Conservation (phyloP, 495 filamentous ascomycete genomes). For the Annulohypoxylon stygium region DNA sequence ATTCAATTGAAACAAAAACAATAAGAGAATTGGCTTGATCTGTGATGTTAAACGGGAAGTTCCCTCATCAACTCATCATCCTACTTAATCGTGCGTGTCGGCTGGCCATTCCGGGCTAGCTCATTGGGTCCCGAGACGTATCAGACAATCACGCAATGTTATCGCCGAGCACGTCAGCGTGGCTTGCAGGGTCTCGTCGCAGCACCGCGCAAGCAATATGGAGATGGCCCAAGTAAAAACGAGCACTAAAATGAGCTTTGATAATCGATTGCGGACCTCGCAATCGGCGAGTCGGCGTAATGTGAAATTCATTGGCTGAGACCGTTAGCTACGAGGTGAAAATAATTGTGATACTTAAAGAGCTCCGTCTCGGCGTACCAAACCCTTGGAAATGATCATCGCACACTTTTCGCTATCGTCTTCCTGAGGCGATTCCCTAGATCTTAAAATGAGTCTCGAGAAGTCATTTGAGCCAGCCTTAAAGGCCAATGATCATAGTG, state of each 20-base stretch:
- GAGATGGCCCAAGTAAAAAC: constrained; percentile 12
- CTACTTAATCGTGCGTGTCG: background rate
- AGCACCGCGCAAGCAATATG: constrained; percentile 21
- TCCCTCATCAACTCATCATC: background rate
- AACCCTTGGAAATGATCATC: background rate
- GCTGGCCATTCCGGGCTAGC: constrained; percentile 19
- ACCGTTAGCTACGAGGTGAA: background rate
- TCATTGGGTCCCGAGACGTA: constrained; percentile 29
- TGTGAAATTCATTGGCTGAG: constrained; percentile 17
- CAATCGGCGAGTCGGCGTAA: constrained; percentile 23
- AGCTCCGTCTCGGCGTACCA: background rate
- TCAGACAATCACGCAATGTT: constrained; percentile 41
- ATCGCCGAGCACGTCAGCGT: constrained; percentile 40
- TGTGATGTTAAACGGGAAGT: background rate
- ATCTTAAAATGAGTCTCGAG: constrained; percentile 7
- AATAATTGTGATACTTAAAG: constrained; percentile 28
- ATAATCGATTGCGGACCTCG: constrained; percentile 11
- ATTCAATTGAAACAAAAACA: background rate
- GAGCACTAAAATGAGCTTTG: constrained; percentile 12
- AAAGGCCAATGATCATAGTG: constrained; percentile 10
- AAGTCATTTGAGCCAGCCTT: constrained; percentile 17
- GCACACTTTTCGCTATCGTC: background rate
- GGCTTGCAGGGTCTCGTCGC: constrained; percentile 28
- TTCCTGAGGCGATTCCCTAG: too few relatives aligned
- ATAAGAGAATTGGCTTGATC: background rate